Percentiles rank a stretch among this genome's conserved stretches.
These are phyloP conservation scores for Paramecium bursaria DNA, from an alignment of 73 alveolate genomes.

Conservation along the genomic window DNA sequence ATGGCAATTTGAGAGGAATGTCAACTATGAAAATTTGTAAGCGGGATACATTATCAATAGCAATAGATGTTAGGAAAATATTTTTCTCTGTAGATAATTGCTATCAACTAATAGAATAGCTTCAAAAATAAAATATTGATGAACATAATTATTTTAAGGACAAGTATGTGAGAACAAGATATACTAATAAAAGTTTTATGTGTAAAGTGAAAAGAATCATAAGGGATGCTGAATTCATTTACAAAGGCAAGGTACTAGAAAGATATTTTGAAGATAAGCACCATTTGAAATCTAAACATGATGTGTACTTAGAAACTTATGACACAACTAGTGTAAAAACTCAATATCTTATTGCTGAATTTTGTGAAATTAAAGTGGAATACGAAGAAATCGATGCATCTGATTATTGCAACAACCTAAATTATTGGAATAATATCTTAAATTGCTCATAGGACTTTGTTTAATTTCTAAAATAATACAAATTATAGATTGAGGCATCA, in stretches of 20 bases:
- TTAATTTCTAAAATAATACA: background rate
- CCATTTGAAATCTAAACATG: background rate
- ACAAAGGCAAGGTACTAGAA: slow-evolving; percentile 11
- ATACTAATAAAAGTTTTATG: slow-evolving; percentile 1
- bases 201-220: background rate
- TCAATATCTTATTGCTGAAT: slow-evolving; percentile 33
- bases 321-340: background rate
- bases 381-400: slow-evolving; percentile 7
- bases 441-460: background rate
- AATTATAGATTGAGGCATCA: background rate
- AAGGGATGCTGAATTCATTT: slow-evolving; percentile 6
- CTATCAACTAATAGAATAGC: background rate
- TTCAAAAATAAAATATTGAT: background rate
- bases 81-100: slow-evolving; percentile 12
- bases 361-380: slow-evolving; percentile 24
- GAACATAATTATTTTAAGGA: background rate
- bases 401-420: background rate
- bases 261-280: slow-evolving; percentile 10
- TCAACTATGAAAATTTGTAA: slow-evolving; percentile 12
- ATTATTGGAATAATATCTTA: slow-evolving; percentile 40
- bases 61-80: slow-evolving; percentile 41
- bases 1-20: background rate
- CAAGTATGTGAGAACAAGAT: background rate
- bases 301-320: slow-evolving; percentile 9
- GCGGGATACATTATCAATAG: slow-evolving; percentile 7